Evolutionary conservation across 2,329 filamentous ascomycete genomes (phyloP).

Genomic region (Epichloe gansuensis): DNA sequence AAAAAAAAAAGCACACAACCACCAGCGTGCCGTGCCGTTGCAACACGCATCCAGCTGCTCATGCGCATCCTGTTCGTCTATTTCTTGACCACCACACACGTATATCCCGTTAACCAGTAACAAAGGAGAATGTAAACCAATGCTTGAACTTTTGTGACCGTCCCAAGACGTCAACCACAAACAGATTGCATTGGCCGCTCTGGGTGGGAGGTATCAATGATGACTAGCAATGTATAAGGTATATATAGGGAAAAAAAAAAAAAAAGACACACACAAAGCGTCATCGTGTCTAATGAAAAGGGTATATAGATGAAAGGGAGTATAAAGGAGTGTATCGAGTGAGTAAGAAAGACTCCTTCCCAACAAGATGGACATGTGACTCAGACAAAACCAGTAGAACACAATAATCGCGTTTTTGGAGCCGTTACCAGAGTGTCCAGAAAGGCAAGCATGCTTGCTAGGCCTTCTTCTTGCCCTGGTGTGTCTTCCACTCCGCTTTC

Average conservation of each 20-base stretch:
- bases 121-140: neutral
- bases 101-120: neutral
- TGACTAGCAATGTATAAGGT: neutral
- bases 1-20: neutral
- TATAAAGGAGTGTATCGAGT: neutral
- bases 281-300: neutral
- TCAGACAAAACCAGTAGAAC: no score
- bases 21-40: no score
- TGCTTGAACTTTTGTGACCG: neutral
- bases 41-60: no score
- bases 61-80: neutral
- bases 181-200: no score
- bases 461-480: slow-evolving; percentile 34
- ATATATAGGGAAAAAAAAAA: slow-evolving; percentile 1
- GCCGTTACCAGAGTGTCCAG: slow-evolving; percentile 11
- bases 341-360: slow-evolving; percentile 4
- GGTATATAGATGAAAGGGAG: slow-evolving; percentile 7
- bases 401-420: neutral
- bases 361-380: no score
- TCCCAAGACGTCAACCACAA: no score
- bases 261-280: neutral
- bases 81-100: neutral
- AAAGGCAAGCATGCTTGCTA: slow-evolving; percentile 21
- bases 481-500: slow-evolving; percentile 70
- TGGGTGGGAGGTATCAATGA: neutral